These are phyloP conservation scores for Helianthus tuberosus DNA, from an alignment of 129 eudicot species.

Conservation along the genomic window DNA sequence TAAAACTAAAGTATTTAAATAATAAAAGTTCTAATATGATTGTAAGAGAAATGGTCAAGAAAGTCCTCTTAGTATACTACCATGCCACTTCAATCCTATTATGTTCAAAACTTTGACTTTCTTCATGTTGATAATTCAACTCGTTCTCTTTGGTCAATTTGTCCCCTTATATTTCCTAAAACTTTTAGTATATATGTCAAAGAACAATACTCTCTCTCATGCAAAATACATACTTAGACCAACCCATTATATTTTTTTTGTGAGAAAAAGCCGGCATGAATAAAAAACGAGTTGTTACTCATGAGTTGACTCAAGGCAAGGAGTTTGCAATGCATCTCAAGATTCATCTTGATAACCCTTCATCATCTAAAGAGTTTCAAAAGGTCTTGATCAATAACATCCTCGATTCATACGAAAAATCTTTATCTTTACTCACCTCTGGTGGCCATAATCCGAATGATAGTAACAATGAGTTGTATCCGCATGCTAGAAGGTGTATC, in stretches of 20 bases:
- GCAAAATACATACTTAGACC: slow-evolving; percentile 8
- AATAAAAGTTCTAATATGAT: neutral
- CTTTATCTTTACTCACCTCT: slow-evolving; percentile 39
- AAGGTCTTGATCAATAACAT: slow-evolving; percentile 47
- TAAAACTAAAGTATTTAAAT: too few relatives aligned
- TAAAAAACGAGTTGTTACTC: slow-evolving; percentile 33
- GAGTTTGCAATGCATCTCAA: slow-evolving; percentile 65
- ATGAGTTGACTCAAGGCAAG: slow-evolving; percentile 64
- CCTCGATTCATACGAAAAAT: slow-evolving; percentile 46
- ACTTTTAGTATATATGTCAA: slow-evolving; percentile 16
- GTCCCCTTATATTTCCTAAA: slow-evolving; percentile 22
- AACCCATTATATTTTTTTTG: neutral
- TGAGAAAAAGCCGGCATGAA: slow-evolving; percentile 18
- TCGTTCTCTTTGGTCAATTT: slow-evolving; percentile 42
- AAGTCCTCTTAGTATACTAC: neutral
- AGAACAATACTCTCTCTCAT: slow-evolving; percentile 13
- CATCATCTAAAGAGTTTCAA: slow-evolving; percentile 39
- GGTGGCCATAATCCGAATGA: neutral
- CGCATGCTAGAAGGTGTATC: neutral
- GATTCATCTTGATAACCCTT: slow-evolving; percentile 38
- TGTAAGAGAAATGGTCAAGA: slow-evolving; percentile 27
- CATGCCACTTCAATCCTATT: slow-evolving; percentile 1
- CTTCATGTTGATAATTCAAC: slow-evolving; percentile 17
- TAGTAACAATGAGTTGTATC: neutral
- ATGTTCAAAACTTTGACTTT: slow-evolving; percentile 27